phyloP scores from a whole-genome alignment of 2,329 filamentous ascomycete genomes.

The Botrytis byssoidea region DNA sequence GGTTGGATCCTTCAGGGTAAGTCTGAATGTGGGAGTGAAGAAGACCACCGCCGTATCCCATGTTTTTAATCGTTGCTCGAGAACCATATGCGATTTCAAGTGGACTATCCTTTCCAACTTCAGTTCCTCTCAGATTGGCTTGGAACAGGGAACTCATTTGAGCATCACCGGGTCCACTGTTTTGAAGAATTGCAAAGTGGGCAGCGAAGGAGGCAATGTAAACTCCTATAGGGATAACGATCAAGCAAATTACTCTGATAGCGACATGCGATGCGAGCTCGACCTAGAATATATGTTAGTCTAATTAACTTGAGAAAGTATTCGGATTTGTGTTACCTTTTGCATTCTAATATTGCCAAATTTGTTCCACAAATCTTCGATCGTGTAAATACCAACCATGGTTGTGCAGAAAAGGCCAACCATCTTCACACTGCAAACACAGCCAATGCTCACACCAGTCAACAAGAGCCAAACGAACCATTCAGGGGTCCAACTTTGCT shows the following conservation, averaged over 20 bases:
- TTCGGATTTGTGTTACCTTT: slow-evolving; percentile 50
- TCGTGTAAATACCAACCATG: slow-evolving; percentile 90
- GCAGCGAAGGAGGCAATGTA: slow-evolving; percentile 95
- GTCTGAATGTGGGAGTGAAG: slow-evolving; percentile 96
- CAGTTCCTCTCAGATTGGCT: slow-evolving; percentile 89
- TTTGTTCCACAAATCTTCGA: slow-evolving; percentile 97
- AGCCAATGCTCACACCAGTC: slow-evolving; percentile 93
- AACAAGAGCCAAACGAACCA: slow-evolving; percentile 96
- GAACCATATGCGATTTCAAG: slow-evolving; percentile 90
- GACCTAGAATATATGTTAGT: slow-evolving; percentile 41
- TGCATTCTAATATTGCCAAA: slow-evolving; percentile 94
- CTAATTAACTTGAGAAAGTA: background rate
- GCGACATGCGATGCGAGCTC: slow-evolving; percentile 75
- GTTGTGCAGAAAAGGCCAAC: slow-evolving; percentile 95
- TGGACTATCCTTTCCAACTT: slow-evolving; percentile 91
- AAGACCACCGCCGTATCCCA: slow-evolving; percentile 96
- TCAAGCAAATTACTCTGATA: slow-evolving; percentile 81
- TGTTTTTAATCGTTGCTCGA: slow-evolving; percentile 92
- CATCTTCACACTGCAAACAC: slow-evolving; percentile 97
- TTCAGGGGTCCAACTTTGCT: slow-evolving; percentile 81
- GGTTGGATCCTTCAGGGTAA: slow-evolving; percentile 86
- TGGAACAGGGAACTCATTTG: slow-evolving; percentile 99
- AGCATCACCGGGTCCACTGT: slow-evolving; percentile 93
- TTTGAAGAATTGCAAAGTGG: slow-evolving; percentile 91
- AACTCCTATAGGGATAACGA: slow-evolving; percentile 82